Evolutionary conservation across 2,329 filamentous ascomycete species (phyloP), one percentile per base, ranked within the genome.

Genomic region (Gaeumannomyces sp.): DNA sequence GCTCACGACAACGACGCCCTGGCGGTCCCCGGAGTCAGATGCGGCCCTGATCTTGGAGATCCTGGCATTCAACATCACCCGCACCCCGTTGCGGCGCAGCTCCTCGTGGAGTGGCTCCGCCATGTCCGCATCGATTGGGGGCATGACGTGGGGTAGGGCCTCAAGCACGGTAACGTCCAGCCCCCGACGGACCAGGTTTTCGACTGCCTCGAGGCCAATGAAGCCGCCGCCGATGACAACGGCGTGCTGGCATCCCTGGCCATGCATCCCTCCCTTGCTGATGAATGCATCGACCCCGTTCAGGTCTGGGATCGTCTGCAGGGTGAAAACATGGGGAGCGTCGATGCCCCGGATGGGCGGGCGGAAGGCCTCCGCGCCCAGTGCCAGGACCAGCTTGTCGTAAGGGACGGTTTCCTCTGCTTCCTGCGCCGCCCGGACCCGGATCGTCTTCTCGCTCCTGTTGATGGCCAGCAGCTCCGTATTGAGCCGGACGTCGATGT

Each of bases 191-290:
- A 63, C 58, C 6, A 73, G 66, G 22, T 68, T 68, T 62, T 73
- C 71, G 13, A 68, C 71, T 14, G 70, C 70, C 65, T 73, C 71
- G 10, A 73, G 63, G n/a, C 71, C 71, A 45, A 73, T 72, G 63
- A 71, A 72, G 3, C 69, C 71, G 1, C 70, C 71, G 0, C 71
- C 71, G 13, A 73, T 68, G 60, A 73, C 67, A 10, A 65, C 69
- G 13, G 67, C 71, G 11, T 45, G 58, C 50, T 67, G 53, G 56
- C 62, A 64, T 10, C 50, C 53, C 38, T 68, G 58, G 31, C 53
- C 59, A 25, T 25, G 11, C 8, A 13, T 8, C 8, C 56, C 56
- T 8, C n/a, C 56, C 56, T 58, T 58, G 5, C 22, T 35, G 56
- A 72, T 67, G 64, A 65, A 72, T 16, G 25, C 35, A 38, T 70